Conservation (phyloP, 495 filamentous ascomycete species). For the Penicillium salamii region DNA sequence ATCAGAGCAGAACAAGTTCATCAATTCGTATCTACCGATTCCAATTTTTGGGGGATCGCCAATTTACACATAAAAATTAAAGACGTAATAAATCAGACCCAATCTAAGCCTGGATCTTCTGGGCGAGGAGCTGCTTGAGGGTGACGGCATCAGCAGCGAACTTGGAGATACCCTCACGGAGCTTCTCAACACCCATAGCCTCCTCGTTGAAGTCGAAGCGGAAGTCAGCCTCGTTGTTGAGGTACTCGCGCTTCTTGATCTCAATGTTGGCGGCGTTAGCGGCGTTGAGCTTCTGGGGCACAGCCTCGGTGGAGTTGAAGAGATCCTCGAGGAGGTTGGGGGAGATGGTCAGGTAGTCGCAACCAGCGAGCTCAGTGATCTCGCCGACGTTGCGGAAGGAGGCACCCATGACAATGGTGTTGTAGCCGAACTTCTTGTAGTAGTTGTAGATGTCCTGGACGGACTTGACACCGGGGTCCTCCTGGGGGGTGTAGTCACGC, state of each 20-base stretch:
- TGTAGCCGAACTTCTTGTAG: slow-evolving; percentile 99
- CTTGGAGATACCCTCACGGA: slow-evolving; percentile 97
- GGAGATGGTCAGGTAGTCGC: slow-evolving; percentile 98
- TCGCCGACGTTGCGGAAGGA: slow-evolving; percentile 95
- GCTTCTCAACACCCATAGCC: slow-evolving; percentile 97
- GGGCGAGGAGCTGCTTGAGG: slow-evolving; percentile 85
- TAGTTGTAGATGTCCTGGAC: slow-evolving; percentile 99
- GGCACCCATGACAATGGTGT: slow-evolving; percentile 99
- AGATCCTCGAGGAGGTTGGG: slow-evolving; percentile 93
- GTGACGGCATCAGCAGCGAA: slow-evolving; percentile 95
- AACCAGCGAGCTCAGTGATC: slow-evolving; percentile 96
- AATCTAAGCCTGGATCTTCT: slow-evolving; percentile 67
- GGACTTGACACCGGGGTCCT: slow-evolving; percentile 96
- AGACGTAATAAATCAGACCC: slow-evolving; percentile 17
- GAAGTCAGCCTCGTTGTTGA: slow-evolving; percentile 85
- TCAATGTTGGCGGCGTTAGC: slow-evolving; percentile 60
- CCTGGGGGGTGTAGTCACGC: slow-evolving; percentile 81
- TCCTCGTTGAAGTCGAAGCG: slow-evolving; percentile 99
- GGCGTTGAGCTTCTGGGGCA: slow-evolving; percentile 92
- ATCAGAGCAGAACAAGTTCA: slow-evolving; percentile 16
- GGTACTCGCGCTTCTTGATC: slow-evolving; percentile 85
- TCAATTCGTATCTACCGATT: slow-evolving; percentile 44
- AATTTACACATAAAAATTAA: slow-evolving; percentile 29
- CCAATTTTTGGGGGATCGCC: slow-evolving; percentile 27
- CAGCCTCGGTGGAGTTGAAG: slow-evolving; percentile 69